A percentile compares a stretch with the other conserved stretches of the same genome.
These are phyloP conservation scores for Penicillium fimorum DNA, from an alignment of 495 filamentous ascomycete species.

Conservation along the genomic window DNA sequence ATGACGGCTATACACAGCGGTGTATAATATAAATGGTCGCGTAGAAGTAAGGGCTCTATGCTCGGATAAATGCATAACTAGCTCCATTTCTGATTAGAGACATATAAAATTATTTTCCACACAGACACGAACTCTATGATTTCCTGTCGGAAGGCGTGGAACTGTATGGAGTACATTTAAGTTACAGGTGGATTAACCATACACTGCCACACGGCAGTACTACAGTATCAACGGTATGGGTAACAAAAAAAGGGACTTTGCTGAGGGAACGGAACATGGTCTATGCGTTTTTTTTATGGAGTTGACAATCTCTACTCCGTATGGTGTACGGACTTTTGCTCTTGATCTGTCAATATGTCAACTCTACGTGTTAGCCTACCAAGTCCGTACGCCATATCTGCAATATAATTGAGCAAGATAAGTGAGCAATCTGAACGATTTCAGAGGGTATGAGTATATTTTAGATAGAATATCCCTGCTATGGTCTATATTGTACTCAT, in stretches of 20 bases:
- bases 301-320: neutral
- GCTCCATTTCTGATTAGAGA: neutral
- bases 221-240: conserved; percentile 9
- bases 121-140: conserved; percentile 24
- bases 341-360: neutral
- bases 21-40: neutral
- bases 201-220: conserved; percentile 5
- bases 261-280: neutral
- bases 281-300: neutral
- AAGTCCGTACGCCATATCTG: neutral
- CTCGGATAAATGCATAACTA: conserved; percentile 1
- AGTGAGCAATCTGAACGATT: neutral
- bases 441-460: neutral
- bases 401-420: conserved; percentile 3
- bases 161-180: conserved; percentile 11
- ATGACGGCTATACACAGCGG: neutral
- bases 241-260: neutral
- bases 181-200: conserved; percentile 19
- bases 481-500: neutral
- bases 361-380: neutral
- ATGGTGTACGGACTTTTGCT: neutral
- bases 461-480: neutral
- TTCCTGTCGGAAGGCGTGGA: conserved; percentile 24
- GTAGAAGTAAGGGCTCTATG: neutral
- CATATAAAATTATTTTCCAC: neutral